A percentile compares a stretch with the other conserved stretches of the same genome.
phyloP scores from a whole-genome alignment of 2,329 filamentous ascomycete species.

The Venturia carpophila region DNA sequence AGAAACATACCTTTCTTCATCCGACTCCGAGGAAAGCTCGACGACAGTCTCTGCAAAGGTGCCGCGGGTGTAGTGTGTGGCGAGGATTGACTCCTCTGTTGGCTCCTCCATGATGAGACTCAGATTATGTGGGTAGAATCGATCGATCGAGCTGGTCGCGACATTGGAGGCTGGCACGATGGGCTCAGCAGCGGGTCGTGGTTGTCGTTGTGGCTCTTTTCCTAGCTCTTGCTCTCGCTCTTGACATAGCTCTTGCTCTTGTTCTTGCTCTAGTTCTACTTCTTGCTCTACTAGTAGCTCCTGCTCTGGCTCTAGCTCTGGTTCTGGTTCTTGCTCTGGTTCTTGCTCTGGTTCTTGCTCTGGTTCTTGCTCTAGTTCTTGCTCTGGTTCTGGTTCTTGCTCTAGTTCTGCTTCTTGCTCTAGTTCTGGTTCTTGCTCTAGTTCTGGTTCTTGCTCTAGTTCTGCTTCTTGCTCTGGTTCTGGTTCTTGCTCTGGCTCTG shows the following conservation, averaged over 20 bases:
- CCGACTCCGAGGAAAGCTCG: background rate
- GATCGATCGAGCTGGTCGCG: background rate
- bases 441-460: background rate
- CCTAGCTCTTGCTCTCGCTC: no score
- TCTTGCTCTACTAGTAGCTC: background rate
- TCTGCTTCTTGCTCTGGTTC: background rate
- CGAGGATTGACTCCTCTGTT: slow-evolving; percentile 6
- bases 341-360: background rate
- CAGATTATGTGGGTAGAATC: background rate
- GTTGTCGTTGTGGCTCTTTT: background rate
- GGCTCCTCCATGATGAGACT: slow-evolving; percentile 2
- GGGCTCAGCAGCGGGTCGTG: background rate
- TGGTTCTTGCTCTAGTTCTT: background rate
- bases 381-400: background rate
- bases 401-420: background rate
- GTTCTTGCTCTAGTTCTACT: background rate
- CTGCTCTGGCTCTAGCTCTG: background rate
- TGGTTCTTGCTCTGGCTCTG: background rate
- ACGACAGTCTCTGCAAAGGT: slow-evolving; percentile 7
- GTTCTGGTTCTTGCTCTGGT: background rate
- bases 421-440: background rate
- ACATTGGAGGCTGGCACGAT: background rate
- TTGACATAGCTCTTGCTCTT: background rate
- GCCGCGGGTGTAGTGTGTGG: background rate
- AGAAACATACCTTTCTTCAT: background rate